Evolutionary conservation across 768 basidiomycete genomes (phyloP).

Genomic region (Zangia roseola): DNA sequence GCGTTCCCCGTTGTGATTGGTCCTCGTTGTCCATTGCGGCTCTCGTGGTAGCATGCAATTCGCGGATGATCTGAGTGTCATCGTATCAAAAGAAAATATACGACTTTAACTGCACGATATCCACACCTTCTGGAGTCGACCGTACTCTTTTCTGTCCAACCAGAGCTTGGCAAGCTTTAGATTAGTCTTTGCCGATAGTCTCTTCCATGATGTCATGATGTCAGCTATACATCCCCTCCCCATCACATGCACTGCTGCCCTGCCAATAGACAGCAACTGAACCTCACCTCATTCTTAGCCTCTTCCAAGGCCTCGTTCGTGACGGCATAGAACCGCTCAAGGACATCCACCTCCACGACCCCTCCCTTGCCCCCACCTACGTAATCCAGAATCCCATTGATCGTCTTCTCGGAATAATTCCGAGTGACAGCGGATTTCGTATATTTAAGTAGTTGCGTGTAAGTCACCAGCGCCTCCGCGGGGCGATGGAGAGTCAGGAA

Average conservation of each 20-base stretch:
- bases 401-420: conserved; percentile 97
- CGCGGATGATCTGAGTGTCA: conserved; percentile 62
- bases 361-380: conserved; percentile 89
- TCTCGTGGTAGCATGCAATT: conserved; percentile 67
- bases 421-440: conserved; percentile 95
- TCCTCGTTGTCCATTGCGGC: conserved; percentile 65
- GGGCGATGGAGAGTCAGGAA: conserved; percentile 80
- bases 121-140: conserved; percentile 73
- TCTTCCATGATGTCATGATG: conserved; percentile 41
- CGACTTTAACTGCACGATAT: not conserved
- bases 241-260: no score
- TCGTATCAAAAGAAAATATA: not conserved
- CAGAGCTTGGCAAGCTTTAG: conserved; percentile 96
- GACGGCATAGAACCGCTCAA: conserved; percentile 94
- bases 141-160: conserved; percentile 92
- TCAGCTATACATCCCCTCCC: not conserved
- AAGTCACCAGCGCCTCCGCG: conserved; percentile 81
- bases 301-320: conserved; percentile 90
- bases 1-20: conserved; percentile 91
- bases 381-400: conserved; percentile 97
- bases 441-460: conserved; percentile 83
- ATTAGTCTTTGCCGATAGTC: conserved; percentile 93
- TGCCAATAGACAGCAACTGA: not conserved
- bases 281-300: conserved; percentile 88
- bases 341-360: conserved; percentile 73